phyloP scores from a whole-genome alignment of 441 rosid species.

The Bruguiera hainesii region DNA sequence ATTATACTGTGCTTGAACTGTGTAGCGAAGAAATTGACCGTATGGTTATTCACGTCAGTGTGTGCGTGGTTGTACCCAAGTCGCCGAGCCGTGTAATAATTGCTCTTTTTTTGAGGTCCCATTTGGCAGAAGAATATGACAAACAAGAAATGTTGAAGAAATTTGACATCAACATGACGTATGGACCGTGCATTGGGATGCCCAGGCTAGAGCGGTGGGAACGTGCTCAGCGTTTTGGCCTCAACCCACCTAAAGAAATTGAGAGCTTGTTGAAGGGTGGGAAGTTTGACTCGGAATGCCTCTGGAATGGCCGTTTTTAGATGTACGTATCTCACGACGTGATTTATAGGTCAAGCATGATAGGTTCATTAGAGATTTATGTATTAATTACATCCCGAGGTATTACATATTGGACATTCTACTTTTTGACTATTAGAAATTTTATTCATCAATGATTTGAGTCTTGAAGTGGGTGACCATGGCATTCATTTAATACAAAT shows the following conservation, averaged over 20 bases:
- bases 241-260: constrained; percentile 53
- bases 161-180: constrained; percentile 70
- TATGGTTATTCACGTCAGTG: not conserved
- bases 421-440: too few species aligned
- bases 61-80: not conserved
- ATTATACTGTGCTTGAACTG: too few species aligned
- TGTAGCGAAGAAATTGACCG: not conserved
- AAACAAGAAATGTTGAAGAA: constrained; percentile 46
- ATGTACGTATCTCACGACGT: not conserved
- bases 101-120: not conserved
- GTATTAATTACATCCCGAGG: too few species aligned
- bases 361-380: too few species aligned
- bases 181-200: constrained; percentile 73
- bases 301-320: constrained; percentile 64
- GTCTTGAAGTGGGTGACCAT: too few species aligned
- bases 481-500: too few species aligned
- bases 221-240: constrained; percentile 57
- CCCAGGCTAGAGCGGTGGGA: constrained; percentile 56
- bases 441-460: too few species aligned
- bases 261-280: constrained; percentile 36
- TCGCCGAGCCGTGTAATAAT: not conserved
- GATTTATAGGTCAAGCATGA: too few species aligned
- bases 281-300: constrained; percentile 35
- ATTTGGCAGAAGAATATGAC: constrained; percentile 34
- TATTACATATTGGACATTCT: too few species aligned